Evolutionary conservation across 164 flowering plant genomes (phyloP).

Genomic region (Liriodendron chinense): DNA sequence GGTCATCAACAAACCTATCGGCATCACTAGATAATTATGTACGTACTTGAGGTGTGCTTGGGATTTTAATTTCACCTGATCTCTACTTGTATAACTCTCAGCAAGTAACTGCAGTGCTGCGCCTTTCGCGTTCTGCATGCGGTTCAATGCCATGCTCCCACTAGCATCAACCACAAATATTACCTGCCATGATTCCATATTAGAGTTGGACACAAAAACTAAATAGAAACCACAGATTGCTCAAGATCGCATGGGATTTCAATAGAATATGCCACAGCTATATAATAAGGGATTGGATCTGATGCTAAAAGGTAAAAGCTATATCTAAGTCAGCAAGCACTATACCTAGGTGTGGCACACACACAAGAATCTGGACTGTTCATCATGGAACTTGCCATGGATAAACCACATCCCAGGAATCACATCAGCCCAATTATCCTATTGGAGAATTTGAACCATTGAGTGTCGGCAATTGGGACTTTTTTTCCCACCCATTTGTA

Average conservation of each 20-base stretch:
- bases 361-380: not conserved
- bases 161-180: conserved; percentile 99
- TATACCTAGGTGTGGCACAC: not conserved
- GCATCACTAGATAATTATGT: too few relatives aligned
- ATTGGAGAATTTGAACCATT: too few relatives aligned
- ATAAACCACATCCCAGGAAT: too few relatives aligned
- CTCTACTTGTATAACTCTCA: conserved; percentile 97
- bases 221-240: not conserved
- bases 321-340: too few relatives aligned
- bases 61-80: conserved; percentile 56
- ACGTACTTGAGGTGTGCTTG: too few relatives aligned
- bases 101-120: conserved; percentile 93
- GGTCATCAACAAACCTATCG: too few relatives aligned
- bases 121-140: conserved; percentile 99
- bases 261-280: too few relatives aligned
- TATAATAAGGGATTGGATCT: too few relatives aligned
- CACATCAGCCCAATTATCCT: too few relatives aligned
- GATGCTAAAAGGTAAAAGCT: too few relatives aligned
- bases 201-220: not conserved
- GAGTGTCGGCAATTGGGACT: too few relatives aligned
- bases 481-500: too few relatives aligned
- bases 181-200: conserved; percentile 50
- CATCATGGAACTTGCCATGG: not conserved
- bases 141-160: conserved; percentile 98
- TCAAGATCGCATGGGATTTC: not conserved